These are phyloP conservation scores for Naganishia antarctica DNA, from an alignment of 768 basidiomycete species.

Conservation along the genomic window DNA sequence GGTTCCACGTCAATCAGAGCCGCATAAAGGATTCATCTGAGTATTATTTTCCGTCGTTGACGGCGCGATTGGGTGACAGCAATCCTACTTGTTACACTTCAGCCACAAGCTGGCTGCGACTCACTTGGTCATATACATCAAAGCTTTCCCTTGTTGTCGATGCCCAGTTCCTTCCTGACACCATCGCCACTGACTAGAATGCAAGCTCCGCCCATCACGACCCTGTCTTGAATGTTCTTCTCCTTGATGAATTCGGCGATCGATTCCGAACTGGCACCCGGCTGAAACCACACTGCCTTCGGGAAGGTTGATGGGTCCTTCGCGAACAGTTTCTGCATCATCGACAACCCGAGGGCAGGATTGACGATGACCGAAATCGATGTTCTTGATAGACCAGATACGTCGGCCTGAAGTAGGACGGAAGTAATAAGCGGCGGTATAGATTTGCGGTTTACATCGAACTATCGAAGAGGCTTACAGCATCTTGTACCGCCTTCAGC, in stretches of 20 bases:
- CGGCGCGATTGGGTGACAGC: too few species aligned
- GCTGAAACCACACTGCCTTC: conserved; percentile 81
- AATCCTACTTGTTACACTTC: too few species aligned
- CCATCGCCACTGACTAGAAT: conserved; percentile 70
- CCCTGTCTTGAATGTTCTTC: conserved; percentile 61
- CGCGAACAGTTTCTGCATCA: conserved; percentile 39
- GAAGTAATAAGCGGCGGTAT: not conserved
- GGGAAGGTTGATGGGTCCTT: conserved; percentile 53
- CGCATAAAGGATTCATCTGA: too few species aligned
- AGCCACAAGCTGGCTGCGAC: not conserved
- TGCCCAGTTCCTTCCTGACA: conserved; percentile 17
- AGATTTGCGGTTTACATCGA: not conserved
- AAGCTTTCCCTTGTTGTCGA: conserved; percentile 15
- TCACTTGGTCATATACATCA: conserved; percentile 3
- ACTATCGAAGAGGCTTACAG: conserved; percentile 28
- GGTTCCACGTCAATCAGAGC: too few species aligned
- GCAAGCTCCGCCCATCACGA: conserved; percentile 79
- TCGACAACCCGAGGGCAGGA: conserved; percentile 31
- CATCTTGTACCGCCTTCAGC: conserved; percentile 28
- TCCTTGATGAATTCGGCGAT: conserved; percentile 65
- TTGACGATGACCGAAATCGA: conserved; percentile 44
- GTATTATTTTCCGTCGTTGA: too few species aligned
- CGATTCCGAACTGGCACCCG: conserved; percentile 68
- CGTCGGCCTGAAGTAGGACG: conserved; percentile 22
- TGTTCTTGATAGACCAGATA: conserved; percentile 33